Conservation (phyloP, 106 monocot genomes). For the Posidonia australis region DNA sequence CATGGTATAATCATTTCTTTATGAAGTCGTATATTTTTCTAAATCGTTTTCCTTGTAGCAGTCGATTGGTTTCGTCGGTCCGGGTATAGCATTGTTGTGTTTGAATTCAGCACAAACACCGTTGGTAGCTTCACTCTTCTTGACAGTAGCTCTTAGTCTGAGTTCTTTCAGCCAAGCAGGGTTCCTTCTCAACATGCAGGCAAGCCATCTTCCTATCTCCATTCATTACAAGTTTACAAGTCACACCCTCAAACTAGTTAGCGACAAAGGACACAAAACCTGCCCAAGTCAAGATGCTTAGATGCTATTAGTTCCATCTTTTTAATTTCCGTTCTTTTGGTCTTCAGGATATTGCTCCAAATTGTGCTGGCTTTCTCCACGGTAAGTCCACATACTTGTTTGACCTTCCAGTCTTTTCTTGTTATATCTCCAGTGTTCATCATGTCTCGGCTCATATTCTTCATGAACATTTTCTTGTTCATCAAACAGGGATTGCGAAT, state of each 20-base stretch:
- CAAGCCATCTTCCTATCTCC: conserved; percentile 9
- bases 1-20: too few relatives aligned
- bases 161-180: conserved; percentile 97
- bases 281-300: background rate
- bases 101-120: conserved; percentile 63
- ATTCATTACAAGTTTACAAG: background rate
- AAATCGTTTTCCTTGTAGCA: conserved; percentile 8
- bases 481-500: conserved; percentile 61
- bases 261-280: too few relatives aligned
- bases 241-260: background rate
- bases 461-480: background rate
- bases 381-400: conserved; percentile 24
- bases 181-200: conserved; percentile 87
- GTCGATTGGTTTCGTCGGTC: conserved; percentile 91
- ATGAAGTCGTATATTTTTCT: background rate
- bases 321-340: background rate
- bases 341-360: conserved; percentile 80
- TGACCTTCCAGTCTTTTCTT: background rate
- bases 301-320: too few relatives aligned
- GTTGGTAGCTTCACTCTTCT: conserved; percentile 45
- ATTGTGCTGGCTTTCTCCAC: conserved; percentile 78
- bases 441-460: background rate
- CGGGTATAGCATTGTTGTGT: conserved; percentile 55
- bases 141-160: conserved; percentile 74
- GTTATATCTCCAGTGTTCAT: background rate